Evolutionary conservation across 352 stramenopile genomes (phyloP).

Genomic region (Phytophthora tentaculata): DNA sequence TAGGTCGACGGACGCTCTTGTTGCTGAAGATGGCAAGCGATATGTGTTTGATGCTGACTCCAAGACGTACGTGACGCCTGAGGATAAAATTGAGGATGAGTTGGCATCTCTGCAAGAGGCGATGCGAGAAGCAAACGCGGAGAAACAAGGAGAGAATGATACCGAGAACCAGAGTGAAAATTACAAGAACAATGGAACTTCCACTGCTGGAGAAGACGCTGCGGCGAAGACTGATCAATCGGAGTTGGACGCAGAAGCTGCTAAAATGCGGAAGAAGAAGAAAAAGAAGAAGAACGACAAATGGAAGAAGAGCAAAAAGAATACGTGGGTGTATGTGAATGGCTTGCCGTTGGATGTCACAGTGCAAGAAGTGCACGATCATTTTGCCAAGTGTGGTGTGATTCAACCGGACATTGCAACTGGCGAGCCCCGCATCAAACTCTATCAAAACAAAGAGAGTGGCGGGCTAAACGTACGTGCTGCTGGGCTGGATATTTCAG

Average conservation of each 20-base stretch:
- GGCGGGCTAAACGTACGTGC: constrained; percentile 87
- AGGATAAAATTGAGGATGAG: constrained; percentile 79
- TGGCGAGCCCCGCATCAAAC: constrained; percentile 94
- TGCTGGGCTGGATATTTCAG: neutral
- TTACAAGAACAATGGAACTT: neutral
- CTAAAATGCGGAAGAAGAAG: constrained; percentile 75
- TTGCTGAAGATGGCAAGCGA: constrained; percentile 71
- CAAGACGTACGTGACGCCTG: constrained; percentile 72
- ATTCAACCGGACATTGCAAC: constrained; percentile 95
- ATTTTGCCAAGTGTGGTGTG: constrained; percentile 95
- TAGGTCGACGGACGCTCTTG: constrained; percentile 52
- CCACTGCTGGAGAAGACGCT: neutral
- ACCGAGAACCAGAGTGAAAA: constrained; percentile 57
- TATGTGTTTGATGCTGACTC: constrained; percentile 75
- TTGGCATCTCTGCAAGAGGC: constrained; percentile 64
- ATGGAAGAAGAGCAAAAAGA: constrained; percentile 85
- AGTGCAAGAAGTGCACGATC: constrained; percentile 91
- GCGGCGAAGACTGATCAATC: constrained; percentile 5
- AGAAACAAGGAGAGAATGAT: constrained; percentile 30
- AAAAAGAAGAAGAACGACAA: constrained; percentile 86
- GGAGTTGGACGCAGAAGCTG: constrained; percentile 18
- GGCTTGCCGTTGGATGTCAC: constrained; percentile 94
- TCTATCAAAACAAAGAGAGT: constrained; percentile 92
- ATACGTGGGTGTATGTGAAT: constrained; percentile 97
- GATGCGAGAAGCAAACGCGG: constrained; percentile 31